Percentiles rank a stretch among this genome's conserved stretches.
These are phyloP conservation scores for Nemophila menziesii DNA, from an alignment of 257 asterid genomes.

Conservation along the genomic window DNA sequence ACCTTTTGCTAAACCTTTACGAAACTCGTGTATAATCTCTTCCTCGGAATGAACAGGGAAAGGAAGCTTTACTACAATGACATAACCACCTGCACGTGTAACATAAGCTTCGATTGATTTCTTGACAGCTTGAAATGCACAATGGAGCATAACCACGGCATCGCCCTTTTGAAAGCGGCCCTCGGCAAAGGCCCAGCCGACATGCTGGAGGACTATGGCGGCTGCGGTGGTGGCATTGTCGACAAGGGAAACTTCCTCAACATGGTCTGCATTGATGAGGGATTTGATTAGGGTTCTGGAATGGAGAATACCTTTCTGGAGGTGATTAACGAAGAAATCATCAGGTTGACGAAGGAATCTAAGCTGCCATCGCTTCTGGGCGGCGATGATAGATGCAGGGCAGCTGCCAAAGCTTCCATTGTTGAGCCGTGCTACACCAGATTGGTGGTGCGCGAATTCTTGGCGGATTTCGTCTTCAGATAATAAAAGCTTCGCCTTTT, in stretches of 20 bases:
- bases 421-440: conserved; percentile 63
- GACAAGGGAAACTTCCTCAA: conserved; percentile 82
- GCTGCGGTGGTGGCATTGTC: conserved; percentile 97
- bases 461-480: conserved; percentile 46
- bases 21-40: conserved; percentile 68
- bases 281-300: conserved; percentile 62
- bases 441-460: conserved; percentile 71
- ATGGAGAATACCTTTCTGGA: conserved; percentile 56
- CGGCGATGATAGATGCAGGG: conserved; percentile 76
- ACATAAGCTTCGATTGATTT: conserved; percentile 95
- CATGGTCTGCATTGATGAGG: conserved; percentile 78
- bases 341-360: conserved; percentile 85
- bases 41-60: conserved; percentile 67
- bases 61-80: conserved; percentile 77
- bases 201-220: conserved; percentile 84
- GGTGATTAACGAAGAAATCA: conserved; percentile 72
- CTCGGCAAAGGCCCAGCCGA: conserved; percentile 89
- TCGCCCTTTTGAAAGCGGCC: conserved; percentile 82
- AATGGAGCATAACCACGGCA: conserved; percentile 95
- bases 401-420: conserved; percentile 97
- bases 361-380: conserved; percentile 83
- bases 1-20: conserved; percentile 63
- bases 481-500: conserved; percentile 57
- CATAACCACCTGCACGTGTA: conserved; percentile 86
- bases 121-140: conserved; percentile 89